phyloP scores from a whole-genome alignment of 805 yeast species.

The Yamadazyma phyllophila region DNA sequence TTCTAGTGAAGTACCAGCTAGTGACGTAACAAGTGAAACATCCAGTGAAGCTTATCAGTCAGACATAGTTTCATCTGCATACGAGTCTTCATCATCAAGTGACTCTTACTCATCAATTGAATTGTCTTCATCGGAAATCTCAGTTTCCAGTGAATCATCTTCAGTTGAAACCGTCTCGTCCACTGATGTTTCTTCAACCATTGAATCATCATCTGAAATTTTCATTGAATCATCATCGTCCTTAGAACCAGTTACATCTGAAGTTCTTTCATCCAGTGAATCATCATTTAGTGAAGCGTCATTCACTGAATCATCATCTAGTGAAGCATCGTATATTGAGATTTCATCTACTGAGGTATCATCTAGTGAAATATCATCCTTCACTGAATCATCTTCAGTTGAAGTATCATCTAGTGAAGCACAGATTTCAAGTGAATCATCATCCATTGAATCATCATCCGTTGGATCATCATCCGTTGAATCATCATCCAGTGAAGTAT shows the following conservation, averaged over 20 bases:
- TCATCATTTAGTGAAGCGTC: too few relatives aligned
- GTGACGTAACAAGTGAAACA: too few relatives aligned
- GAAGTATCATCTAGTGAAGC: neutral
- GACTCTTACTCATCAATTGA: too few relatives aligned
- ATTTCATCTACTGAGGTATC: neutral
- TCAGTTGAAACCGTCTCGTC: neutral
- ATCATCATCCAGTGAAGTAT: neutral
- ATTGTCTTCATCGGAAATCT: neutral
- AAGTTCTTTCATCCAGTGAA: neutral
- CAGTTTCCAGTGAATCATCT: neutral
- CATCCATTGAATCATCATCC: neutral
- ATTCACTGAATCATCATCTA: conserved; percentile 1
- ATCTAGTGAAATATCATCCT: too few relatives aligned
- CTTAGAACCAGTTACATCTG: too few relatives aligned
- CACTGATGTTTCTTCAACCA: neutral
- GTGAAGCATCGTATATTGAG: neutral
- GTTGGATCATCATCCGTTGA: too few relatives aligned
- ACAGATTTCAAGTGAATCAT: neutral
- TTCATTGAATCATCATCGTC: too few relatives aligned
- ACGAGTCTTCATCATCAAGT: neutral
- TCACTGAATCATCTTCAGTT: neutral
- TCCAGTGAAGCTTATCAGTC: neutral
- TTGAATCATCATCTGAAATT: neutral
- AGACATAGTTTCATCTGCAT: neutral
- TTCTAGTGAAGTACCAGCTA: neutral